Evolutionary conservation across 495 filamentous ascomycete species (phyloP), one percentile per base, ranked within the genome.

Genomic region (Aspergillus nanangensis): DNA sequence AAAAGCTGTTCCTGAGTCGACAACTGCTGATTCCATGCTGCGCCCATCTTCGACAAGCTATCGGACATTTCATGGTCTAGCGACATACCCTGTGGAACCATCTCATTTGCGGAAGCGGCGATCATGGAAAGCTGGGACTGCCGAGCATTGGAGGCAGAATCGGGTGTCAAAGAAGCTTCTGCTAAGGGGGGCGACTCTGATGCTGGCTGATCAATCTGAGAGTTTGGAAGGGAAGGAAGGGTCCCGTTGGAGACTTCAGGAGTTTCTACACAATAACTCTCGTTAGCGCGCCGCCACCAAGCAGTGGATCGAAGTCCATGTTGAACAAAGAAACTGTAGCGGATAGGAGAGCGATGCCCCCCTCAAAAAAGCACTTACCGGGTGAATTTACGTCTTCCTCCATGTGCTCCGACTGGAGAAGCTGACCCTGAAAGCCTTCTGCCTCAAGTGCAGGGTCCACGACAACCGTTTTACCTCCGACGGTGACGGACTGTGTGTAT

Each of bases 111-210:
- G 39, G 70, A 71, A 35, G 75, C 69, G 44, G 72, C 72, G 22
- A 76, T 74, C 70, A 71, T 63, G 37, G 62, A 78, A 51, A 67
- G 62, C 50, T 62, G 72, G 51, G 65, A 76, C 58, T 72, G 70
- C 40, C 65, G 70, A 41, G 61, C 67, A 58, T 65, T 66, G 32
- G 65, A 57, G 27, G 64, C 51, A 8, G 68, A 56, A 13, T 71
- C 67, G 17, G 65, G 61, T 4, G 70, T 62, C 48, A 75, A 45
- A 5, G 70, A 65, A 11, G 59, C 47, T 42, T 72, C 65, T 1
- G 58, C 63, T 38, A 73, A 53, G 4, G 61, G 58, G 17, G 72
- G 70, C 5, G 72, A 75, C 42, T 60, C 63, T 20, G 71, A 72
- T 15, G 55, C 38, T 5, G 48, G 55, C 7, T 62, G 66, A 25